Evolutionary conservation across 805 yeast genomes (phyloP).

Genomic region (Schizosaccharomyces lindneri): DNA sequence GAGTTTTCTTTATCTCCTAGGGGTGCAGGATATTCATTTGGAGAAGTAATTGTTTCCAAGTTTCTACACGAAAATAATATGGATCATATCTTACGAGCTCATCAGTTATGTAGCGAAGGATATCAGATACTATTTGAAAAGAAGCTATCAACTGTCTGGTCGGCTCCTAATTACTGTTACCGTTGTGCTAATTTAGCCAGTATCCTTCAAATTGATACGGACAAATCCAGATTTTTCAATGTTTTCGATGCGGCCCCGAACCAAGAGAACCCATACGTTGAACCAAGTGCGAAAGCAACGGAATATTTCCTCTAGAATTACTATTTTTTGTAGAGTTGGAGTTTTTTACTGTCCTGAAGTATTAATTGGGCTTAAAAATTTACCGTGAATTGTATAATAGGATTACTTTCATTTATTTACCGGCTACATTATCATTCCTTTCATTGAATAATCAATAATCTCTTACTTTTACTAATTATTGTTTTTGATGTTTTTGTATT

Average conservation of each 20-base stretch:
- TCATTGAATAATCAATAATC: no score
- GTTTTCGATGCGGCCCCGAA: slow-evolving; percentile 93
- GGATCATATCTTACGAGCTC: slow-evolving; percentile 73
- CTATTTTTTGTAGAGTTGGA: neutral
- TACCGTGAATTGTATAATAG: neutral
- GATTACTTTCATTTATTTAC: no score
- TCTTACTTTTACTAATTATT: no score
- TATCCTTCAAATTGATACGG: slow-evolving; percentile 63
- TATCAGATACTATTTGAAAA: slow-evolving; percentile 80
- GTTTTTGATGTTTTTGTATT: no score
- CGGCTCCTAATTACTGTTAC: slow-evolving; percentile 94
- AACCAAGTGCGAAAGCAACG: neutral
- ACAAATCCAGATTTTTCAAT: slow-evolving; percentile 50
- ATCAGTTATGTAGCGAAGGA: slow-evolving; percentile 91
- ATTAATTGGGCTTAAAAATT: no score
- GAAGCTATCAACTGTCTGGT: slow-evolving; percentile 86
- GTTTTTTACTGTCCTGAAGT: no score
- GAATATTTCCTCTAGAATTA: neutral
- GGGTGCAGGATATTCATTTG: slow-evolving; percentile 96
- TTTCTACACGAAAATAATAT: slow-evolving; percentile 56
- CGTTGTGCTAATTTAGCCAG: slow-evolving; percentile 93
- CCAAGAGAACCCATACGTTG: neutral
- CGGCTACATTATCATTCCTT: no score
- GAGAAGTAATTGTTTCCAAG: slow-evolving; percentile 67
- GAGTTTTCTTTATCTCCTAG: slow-evolving; percentile 68